Evolutionary conservation across 2,329 filamentous ascomycete genomes (phyloP), one percentile per base, ranked within the genome.

Genomic region (Huntiella moniliformis): DNA sequence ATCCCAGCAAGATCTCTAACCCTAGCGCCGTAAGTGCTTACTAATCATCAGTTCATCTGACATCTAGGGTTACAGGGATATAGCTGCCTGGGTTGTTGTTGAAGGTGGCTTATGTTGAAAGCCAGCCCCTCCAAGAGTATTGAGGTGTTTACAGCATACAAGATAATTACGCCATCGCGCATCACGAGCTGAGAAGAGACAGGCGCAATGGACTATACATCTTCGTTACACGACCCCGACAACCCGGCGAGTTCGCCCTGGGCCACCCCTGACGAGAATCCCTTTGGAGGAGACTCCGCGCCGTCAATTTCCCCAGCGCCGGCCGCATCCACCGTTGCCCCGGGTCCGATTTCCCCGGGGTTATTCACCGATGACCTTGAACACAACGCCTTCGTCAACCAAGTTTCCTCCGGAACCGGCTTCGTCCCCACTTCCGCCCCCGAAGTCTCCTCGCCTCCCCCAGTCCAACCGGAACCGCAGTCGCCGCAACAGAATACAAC

Each of bases 151-250:
- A 28, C n/a, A n/a, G n/a, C n/a, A n/a, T n/a, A n/a, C n/a, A n/a
- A n/a, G n/a, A n/a, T 28, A 28, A 8, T 28, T 28, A 8, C 22
- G 7, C 10, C 22, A 28, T 28, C 22, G 22, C 22, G 22, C 22
- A 28, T 28, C 22, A 28, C 22, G 22, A 28, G 22, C 22, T 28
- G 22, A 28, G 7, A 28, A 28, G 22, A 28, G 22, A 28, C 22
- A 28, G 7, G 10, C 6, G 22, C 32, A 28, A 76, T 76, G 72
- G 72, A 76, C 60, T 76, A 75, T 58, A 69, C 67, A 58, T 59
- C 70, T 51, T 67, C 70, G 11, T 70, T 74, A 53, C 56, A 66
- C 56, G 71, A 75, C 53, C 61, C 62, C 44, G 72, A 75, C 39
- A 65, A 74, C 52, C 63, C 67, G 13, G 62, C 60, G 39, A 64